phyloP scores from a whole-genome alignment of 1,284 basidiomycete species.

The Cryptococcus sp. region DNA sequence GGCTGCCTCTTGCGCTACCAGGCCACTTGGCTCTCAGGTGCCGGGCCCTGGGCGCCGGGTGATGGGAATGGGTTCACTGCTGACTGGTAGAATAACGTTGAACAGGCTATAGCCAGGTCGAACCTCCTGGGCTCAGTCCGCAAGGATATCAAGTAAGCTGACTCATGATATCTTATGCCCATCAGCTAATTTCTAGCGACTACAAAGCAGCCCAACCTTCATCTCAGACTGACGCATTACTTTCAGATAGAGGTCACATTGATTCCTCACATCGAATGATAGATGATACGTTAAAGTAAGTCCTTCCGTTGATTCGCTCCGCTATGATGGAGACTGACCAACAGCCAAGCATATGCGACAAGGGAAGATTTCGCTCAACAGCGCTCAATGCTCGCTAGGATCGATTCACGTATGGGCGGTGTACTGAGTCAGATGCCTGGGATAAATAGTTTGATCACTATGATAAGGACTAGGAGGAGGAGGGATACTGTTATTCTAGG shows the following conservation, averaged over 20 bases:
- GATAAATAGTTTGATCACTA: constrained; percentile 80
- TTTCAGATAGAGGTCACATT: constrained; percentile 81
- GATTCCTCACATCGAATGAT: constrained; percentile 93
- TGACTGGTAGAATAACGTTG: constrained; percentile 57
- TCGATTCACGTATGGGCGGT: constrained; percentile 75
- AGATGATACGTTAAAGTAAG: constrained; percentile 83
- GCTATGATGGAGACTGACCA: neutral
- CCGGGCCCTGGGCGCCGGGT: too few relatives aligned
- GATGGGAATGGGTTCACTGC: too few relatives aligned
- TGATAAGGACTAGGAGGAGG: constrained; percentile 86
- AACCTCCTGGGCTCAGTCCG: constrained; percentile 87
- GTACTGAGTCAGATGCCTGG: constrained; percentile 86
- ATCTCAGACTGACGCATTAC: constrained; percentile 75
- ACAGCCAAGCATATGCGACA: constrained; percentile 94
- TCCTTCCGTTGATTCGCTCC: constrained; percentile 2
- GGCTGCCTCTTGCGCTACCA: constrained; percentile 9
- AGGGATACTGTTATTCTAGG: constrained; percentile 89
- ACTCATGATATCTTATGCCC: neutral
- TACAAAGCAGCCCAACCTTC: constrained; percentile 66
- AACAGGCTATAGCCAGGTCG: constrained; percentile 75
- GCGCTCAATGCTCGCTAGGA: constrained; percentile 65
- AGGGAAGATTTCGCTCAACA: constrained; percentile 91
- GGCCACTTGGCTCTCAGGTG: neutral
- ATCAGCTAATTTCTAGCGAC: constrained; percentile 42
- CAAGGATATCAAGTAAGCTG: constrained; percentile 83